A percentile compares a stretch with the other conserved stretches of the same genome.
Evolutionary conservation across 306 rosid species (phyloP).

Genomic region (Parietaria judaica): DNA sequence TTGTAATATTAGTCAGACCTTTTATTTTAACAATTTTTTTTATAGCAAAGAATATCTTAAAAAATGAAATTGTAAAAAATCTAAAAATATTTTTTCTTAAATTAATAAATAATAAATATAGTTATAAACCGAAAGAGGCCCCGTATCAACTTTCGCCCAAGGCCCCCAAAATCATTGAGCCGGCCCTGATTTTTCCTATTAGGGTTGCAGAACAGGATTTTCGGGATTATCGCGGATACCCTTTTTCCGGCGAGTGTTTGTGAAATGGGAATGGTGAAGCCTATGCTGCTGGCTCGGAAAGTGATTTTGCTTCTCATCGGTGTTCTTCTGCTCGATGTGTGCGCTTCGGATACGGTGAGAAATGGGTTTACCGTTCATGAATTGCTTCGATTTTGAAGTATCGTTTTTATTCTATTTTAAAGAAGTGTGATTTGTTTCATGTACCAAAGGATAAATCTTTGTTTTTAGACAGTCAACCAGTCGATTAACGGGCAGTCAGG

Average conservation of each 20-base stretch:
- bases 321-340: constrained; percentile 13
- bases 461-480: constrained; percentile 24
- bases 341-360: constrained; percentile 34
- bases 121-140: no score
- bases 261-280: constrained; percentile 20
- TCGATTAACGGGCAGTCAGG: constrained; percentile 16
- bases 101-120: no score
- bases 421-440: background rate
- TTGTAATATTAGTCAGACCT: no score
- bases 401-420: background rate
- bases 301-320: constrained; percentile 19
- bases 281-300: constrained; percentile 11
- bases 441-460: constrained; percentile 10
- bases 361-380: background rate
- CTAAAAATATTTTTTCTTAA: no score
- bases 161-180: no score
- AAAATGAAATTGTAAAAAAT: no score
- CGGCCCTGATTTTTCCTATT: no score
- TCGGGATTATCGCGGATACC: no score
- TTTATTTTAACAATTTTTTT: no score
- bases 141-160: no score
- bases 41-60: no score
- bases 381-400: background rate
- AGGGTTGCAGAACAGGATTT: no score
- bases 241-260: constrained; percentile 26